Conservation (phyloP, 768 basidiomycete genomes). For the Leucocoprinus leucothites region DNA sequence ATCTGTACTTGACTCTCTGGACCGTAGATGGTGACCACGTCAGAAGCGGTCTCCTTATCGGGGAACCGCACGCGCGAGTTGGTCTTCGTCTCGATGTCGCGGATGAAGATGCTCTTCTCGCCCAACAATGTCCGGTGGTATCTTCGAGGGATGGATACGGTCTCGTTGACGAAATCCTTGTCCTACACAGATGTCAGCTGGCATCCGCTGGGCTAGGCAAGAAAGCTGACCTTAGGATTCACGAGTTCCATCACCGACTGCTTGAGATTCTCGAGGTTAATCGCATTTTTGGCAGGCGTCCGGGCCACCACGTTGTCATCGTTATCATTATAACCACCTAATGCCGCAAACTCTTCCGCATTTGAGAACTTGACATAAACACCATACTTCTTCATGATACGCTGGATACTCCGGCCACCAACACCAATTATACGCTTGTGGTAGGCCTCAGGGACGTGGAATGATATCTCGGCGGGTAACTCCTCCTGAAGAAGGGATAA, state of each 20-base stretch:
- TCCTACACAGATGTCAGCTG: conserved; percentile 51
- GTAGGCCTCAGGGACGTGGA: conserved; percentile 97
- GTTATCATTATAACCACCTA: conserved; percentile 95
- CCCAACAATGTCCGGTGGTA: conserved; percentile 95
- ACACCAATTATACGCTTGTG: conserved; percentile 99
- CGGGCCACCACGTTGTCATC: conserved; percentile 99
- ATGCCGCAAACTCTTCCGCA: conserved; percentile 91
- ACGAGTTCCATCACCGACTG: conserved; percentile 97
- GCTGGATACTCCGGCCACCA: conserved; percentile 95
- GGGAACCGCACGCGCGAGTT: conserved; percentile 92
- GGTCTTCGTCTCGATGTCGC: conserved; percentile 95
- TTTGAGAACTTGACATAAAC: conserved; percentile 99
- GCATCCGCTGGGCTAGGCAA: neutral
- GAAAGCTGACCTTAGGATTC: conserved; percentile 76
- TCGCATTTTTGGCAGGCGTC: conserved; percentile 96
- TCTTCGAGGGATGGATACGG: conserved; percentile 87
- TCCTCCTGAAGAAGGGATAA: conserved; percentile 92
- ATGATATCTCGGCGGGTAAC: conserved; percentile 96
- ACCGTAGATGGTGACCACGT: conserved; percentile 93
- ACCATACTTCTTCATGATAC: conserved; percentile 99
- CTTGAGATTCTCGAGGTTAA: conserved; percentile 92
- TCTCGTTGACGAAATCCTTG: conserved; percentile 95
- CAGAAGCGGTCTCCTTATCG: conserved; percentile 91
- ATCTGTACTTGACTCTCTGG: conserved; percentile 97
- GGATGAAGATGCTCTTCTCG: conserved; percentile 96